phyloP scores from a whole-genome alignment of 768 basidiomycete genomes.

The Hygrophorus russula region DNA sequence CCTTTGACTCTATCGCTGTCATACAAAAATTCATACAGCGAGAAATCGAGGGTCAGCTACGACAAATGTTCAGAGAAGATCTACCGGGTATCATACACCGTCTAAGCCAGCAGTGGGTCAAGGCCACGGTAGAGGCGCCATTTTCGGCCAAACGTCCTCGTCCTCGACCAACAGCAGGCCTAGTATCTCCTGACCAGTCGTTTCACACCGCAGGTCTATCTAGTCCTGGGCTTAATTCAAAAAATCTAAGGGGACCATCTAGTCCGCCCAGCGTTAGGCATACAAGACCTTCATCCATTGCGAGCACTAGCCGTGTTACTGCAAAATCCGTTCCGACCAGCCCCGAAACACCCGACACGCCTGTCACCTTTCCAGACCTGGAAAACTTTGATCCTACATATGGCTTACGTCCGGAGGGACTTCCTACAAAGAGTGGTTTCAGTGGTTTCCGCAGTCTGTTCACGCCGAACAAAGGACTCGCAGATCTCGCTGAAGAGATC shows the following conservation, averaged over 20 bases:
- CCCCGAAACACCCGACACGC: constrained; percentile 13
- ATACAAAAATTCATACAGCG: constrained; percentile 96
- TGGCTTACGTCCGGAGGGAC: constrained; percentile 84
- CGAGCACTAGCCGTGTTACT: constrained; percentile 18
- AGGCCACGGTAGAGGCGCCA: constrained; percentile 87
- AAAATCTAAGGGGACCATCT: constrained; percentile 15
- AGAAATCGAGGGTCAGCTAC: constrained; percentile 92
- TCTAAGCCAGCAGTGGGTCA: constrained; percentile 92
- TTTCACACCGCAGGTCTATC: constrained; percentile 9
- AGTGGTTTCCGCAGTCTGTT: constrained; percentile 69
- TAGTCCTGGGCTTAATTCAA: constrained; percentile 11
- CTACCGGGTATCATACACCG: constrained; percentile 94
- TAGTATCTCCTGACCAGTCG: constrained; percentile 30
- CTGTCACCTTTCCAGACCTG: constrained; percentile 28
- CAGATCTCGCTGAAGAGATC: constrained; percentile 68
- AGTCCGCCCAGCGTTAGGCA: constrained; percentile 15
- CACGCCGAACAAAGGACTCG: constrained; percentile 54
- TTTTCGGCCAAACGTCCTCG: constrained; percentile 51
- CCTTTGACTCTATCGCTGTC: constrained; percentile 95
- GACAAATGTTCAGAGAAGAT: constrained; percentile 98
- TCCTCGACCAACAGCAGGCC: constrained; percentile 24
- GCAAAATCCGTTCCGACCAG: constrained; percentile 10
- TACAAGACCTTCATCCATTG: constrained; percentile 29
- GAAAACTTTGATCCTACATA: constrained; percentile 97
- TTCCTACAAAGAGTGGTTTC: constrained; percentile 79